Conservation (phyloP, 331 rosid genomes). For the Malus hybrid region DNA sequence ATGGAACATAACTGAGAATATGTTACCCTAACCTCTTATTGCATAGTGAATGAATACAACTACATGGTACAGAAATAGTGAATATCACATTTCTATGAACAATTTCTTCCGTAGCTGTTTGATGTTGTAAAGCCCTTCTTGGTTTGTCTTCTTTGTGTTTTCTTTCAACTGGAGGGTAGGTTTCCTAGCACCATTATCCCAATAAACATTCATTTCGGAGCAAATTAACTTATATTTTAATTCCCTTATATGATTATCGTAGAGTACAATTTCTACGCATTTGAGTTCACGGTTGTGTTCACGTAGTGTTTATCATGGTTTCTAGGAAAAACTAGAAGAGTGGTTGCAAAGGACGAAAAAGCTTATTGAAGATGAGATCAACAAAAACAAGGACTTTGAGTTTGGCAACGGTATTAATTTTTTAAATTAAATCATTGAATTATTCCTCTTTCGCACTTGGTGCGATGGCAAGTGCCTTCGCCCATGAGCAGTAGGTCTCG, state of each 20-base stretch:
- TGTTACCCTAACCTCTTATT: not conserved
- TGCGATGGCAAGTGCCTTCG: too few relatives aligned
- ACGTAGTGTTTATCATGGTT: conserved; percentile 17
- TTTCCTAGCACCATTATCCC: not conserved
- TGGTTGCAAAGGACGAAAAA: conserved; percentile 63
- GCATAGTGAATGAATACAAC: not conserved
- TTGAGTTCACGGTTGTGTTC: conserved; percentile 7
- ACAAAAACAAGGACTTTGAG: conserved; percentile 35
- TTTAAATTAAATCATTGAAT: not conserved
- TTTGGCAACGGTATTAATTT: conserved; percentile 31
- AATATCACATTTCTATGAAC: not conserved
- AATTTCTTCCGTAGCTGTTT: not conserved
- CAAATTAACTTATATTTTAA: not conserved
- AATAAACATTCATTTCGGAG: not conserved
- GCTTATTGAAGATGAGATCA: conserved; percentile 59
- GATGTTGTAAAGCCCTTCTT: not conserved
- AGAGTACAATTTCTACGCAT: not conserved
- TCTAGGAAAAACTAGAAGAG: conserved; percentile 83
- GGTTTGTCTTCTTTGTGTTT: not conserved
- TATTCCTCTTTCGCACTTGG: not conserved
- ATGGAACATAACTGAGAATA: not conserved
- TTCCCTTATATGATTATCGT: not conserved
- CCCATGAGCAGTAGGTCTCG: too few relatives aligned
- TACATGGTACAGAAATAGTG: not conserved
- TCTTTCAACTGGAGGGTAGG: not conserved